These are phyloP conservation scores for Venturia asperata DNA, from an alignment of 2,329 filamentous ascomycete genomes.

Conservation along the genomic window DNA sequence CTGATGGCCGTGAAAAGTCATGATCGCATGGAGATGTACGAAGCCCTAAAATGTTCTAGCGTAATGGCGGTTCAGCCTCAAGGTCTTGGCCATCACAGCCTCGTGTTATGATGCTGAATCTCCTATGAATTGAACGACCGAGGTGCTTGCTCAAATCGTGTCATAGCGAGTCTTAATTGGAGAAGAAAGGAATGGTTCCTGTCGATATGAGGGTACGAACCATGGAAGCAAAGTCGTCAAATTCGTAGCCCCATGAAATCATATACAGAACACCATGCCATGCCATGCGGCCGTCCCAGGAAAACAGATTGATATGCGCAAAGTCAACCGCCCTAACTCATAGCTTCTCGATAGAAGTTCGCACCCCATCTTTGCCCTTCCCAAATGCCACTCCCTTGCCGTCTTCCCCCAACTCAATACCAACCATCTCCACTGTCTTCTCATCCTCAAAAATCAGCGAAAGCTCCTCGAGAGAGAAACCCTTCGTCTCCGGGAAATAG, in stretches of 20 bases:
- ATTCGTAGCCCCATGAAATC: no score
- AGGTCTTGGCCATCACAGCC: not conserved
- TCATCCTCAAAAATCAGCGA: slow-evolving; percentile 5
- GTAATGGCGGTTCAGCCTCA: not conserved
- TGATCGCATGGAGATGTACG: not conserved
- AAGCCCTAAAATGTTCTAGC: not conserved
- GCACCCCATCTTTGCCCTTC: not conserved
- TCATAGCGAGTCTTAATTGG: no score
- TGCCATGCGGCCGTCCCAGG: no score
- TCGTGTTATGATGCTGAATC: not conserved
- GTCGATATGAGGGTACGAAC: no score
- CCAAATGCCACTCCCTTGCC: not conserved
- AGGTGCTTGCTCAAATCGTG: no score
- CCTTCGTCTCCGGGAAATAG: slow-evolving; percentile 61
- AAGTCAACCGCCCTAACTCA: not conserved
- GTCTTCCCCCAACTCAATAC: not conserved
- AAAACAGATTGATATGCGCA: no score
- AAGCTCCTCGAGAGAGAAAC: slow-evolving; percentile 4
- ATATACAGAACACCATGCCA: no score
- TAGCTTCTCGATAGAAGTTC: not conserved
- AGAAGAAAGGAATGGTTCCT: no score
- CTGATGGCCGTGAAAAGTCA: not conserved
- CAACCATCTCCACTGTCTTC: slow-evolving; percentile 4
- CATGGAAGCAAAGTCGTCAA: no score
- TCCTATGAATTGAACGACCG: no score